A percentile compares a stretch with the other conserved stretches of the same genome.
Conservation (phyloP, 441 rosid species). For the Eruca vesicaria region DNA sequence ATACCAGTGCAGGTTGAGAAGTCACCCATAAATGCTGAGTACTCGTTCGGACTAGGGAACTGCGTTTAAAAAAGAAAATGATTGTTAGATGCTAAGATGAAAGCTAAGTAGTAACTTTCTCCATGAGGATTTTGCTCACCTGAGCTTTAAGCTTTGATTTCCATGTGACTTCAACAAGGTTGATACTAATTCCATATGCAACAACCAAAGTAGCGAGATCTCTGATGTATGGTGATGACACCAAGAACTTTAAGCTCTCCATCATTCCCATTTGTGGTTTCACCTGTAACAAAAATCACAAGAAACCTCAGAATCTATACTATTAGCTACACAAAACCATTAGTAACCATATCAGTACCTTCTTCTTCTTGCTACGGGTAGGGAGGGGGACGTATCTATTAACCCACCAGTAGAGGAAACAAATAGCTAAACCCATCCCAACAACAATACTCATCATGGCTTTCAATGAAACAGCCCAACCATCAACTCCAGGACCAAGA, state of each 20-base stretch:
- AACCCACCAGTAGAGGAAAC: slow-evolving; percentile 89
- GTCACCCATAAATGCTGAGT: slow-evolving; percentile 95
- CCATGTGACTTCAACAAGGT: slow-evolving; percentile 95
- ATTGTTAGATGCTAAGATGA: neutral
- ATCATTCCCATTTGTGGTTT: slow-evolving; percentile 81
- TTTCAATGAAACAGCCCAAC: slow-evolving; percentile 89
- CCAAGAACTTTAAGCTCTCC: slow-evolving; percentile 93
- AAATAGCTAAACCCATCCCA: slow-evolving; percentile 69
- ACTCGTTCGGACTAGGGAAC: slow-evolving; percentile 97
- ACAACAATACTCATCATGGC: slow-evolving; percentile 96
- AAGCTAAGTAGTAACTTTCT: neutral
- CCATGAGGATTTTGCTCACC: slow-evolving; percentile 39
- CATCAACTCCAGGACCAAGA: slow-evolving; percentile 94
- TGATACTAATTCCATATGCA: slow-evolving; percentile 93
- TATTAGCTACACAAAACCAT: neutral
- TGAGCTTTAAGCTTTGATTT: slow-evolving; percentile 96
- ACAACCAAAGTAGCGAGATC: slow-evolving; percentile 92
- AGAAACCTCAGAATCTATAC: neutral
- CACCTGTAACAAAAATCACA: slow-evolving; percentile 39
- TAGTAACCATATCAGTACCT: slow-evolving; percentile 44
- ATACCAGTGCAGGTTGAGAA: slow-evolving; percentile 91
- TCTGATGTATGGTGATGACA: slow-evolving; percentile 76
- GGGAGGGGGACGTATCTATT: slow-evolving; percentile 70
- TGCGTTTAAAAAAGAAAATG: slow-evolving; percentile 29
- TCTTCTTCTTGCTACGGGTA: slow-evolving; percentile 88